Conservation (phyloP, 169 alveolate genomes). For the Neospora caninum region DNA sequence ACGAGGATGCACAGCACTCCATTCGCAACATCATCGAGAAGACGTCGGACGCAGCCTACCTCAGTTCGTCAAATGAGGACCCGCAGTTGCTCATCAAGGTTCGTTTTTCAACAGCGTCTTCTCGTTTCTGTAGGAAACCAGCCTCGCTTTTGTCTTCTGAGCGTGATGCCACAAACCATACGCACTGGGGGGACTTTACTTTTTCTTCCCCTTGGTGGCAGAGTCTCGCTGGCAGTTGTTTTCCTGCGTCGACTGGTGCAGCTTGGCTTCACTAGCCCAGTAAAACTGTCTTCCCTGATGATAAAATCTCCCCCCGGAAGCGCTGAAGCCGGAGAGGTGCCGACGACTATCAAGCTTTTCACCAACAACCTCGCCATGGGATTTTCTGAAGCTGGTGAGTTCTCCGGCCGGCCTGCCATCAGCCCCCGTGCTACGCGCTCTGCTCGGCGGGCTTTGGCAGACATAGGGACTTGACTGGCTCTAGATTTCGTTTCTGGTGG, state of each 20-base stretch:
- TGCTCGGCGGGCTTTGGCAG: background rate
- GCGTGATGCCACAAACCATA: too few relatives aligned
- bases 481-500: background rate
- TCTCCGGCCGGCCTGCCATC: background rate
- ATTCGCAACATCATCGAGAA: background rate
- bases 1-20: constrained; percentile 37
- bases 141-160: too few relatives aligned
- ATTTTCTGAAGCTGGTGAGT: constrained; percentile 22
- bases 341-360: background rate
- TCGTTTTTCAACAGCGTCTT: background rate
- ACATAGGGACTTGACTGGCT: background rate
- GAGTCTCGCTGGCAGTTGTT: too few relatives aligned
- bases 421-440: background rate
- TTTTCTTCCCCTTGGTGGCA: too few relatives aligned
- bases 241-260: background rate
- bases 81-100: constrained; percentile 35
- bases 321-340: constrained; percentile 42
- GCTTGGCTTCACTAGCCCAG: constrained; percentile 33
- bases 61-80: constrained; percentile 13
- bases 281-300: background rate
- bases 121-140: too few relatives aligned
- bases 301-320: constrained; percentile 29
- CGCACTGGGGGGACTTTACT: too few relatives aligned
- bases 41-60: background rate
- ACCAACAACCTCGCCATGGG: constrained; percentile 41